Evolutionary conservation across 202 grass and related monocot genomes (phyloP), one percentile per base, ranked within the genome.

Genomic region (Zizania palustris): DNA sequence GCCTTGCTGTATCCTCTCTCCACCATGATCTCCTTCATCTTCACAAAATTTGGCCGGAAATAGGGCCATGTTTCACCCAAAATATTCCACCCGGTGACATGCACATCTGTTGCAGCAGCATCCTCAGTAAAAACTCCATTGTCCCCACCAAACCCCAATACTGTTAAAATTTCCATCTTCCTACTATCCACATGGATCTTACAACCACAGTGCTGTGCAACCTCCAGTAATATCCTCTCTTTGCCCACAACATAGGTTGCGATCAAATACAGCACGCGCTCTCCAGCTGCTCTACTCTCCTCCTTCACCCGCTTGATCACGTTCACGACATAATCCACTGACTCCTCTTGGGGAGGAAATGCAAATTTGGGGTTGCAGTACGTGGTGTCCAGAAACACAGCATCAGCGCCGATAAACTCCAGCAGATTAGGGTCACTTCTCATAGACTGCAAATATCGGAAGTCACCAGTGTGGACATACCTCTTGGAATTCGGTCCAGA

Each of bases 41-140:
- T 93, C 51, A 73, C 84, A 90, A 97, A 97, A 92, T 94, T 97
- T 1, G 87, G 91, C 15, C 71, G 73, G 49, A 97, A 98, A 76
- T 78, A 97, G 28, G 91, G 95, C 95, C 91, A 97, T 64, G 95
- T 94, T 58, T 97, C 91, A 50, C 95, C 95, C 67, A 94, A 90
- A 35, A 97, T 44, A 80, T 97, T 97, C 95, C 95, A 97, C 67
- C 91, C 83, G 3, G 79, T 73, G 48, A 92, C 89, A 82, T 91
- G 85, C 76, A 92, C 80, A 83, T 97, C 63, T n/a, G 83, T 92
- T 19, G 19, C 82, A 7, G 61, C 56, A 39, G 85, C 50, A 46
- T 97, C 87, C 73, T 93, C 69, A 0, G 94, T 97, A 82, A 97
- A 93, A 81, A 77, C 65, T 14, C 86, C 82, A 20, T 78, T 86